A percentile compares a stretch with the other conserved stretches of the same genome.
Evolutionary conservation across 2,329 filamentous ascomycete species (phyloP).

Genomic region (Neopestalotiopsis clavispora): DNA sequence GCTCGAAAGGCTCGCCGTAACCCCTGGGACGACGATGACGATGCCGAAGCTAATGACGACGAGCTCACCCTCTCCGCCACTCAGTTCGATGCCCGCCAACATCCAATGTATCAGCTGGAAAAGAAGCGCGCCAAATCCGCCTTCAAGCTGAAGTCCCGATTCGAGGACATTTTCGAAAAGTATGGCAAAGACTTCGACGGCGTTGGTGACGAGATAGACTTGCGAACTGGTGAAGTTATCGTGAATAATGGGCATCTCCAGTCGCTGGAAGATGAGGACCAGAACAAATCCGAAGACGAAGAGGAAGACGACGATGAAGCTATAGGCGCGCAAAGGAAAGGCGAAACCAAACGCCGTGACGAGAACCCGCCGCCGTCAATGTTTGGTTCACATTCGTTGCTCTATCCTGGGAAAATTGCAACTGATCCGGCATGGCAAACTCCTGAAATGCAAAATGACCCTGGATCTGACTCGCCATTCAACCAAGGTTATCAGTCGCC

Average conservation of each 20-base stretch:
- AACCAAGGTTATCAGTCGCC: background rate
- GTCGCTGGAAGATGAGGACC: slow-evolving; percentile 46
- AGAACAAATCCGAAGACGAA: slow-evolving; percentile 40
- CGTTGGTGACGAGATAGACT: slow-evolving; percentile 87
- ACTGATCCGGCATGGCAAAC: slow-evolving; percentile 44
- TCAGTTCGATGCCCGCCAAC: slow-evolving; percentile 51
- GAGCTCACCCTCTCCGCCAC: slow-evolving; percentile 54
- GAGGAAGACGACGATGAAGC: slow-evolving; percentile 42
- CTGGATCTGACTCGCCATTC: background rate
- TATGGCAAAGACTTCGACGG: slow-evolving; percentile 83
- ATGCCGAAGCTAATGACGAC: slow-evolving; percentile 47
- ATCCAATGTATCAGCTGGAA: slow-evolving; percentile 62
- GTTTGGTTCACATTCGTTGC: slow-evolving; percentile 8
- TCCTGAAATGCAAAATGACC: slow-evolving; percentile 35
- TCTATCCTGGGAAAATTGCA: background rate
- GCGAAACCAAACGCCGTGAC: slow-evolving; percentile 20
- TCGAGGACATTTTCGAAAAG: slow-evolving; percentile 88
- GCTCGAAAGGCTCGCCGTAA: slow-evolving; percentile 54
- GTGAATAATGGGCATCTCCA: slow-evolving; percentile 88
- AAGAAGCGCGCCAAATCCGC: slow-evolving; percentile 70
- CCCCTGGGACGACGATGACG: slow-evolving; percentile 42
- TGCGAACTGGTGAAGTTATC: slow-evolving; percentile 80
- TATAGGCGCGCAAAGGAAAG: background rate
- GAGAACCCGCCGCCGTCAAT: slow-evolving; percentile 22
- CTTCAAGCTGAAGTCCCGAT: slow-evolving; percentile 76